phyloP scores from a whole-genome alignment of 805 yeast genomes.

The Sugiyamaella americana region DNA sequence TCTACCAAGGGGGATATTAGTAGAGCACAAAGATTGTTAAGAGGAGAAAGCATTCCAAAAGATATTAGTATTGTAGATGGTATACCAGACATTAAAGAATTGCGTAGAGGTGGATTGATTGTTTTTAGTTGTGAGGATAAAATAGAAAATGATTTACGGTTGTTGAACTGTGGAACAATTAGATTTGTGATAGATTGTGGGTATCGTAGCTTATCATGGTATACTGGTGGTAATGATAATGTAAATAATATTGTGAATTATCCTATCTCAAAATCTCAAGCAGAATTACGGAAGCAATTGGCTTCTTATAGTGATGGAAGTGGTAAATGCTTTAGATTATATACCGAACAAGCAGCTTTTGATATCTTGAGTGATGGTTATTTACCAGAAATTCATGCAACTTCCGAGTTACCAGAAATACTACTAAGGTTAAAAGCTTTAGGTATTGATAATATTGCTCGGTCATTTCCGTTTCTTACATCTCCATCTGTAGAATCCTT shows the following conservation, averaged over 20 bases:
- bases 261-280: constrained; percentile 55
- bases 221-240: constrained; percentile 52
- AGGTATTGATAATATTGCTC: constrained; percentile 49
- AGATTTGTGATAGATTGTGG: constrained; percentile 66
- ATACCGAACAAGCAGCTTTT: constrained; percentile 50
- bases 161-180: constrained; percentile 22
- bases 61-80: neutral
- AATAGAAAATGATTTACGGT: neutral
- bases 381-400: constrained; percentile 65
- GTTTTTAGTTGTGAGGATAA: neutral
- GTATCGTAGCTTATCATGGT: constrained; percentile 64
- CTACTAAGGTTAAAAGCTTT: constrained; percentile 61
- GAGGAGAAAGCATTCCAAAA: neutral
- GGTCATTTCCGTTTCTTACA: constrained; percentile 63
- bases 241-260: constrained; percentile 40
- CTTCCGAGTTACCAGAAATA: constrained; percentile 58
- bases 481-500: constrained; percentile 67
- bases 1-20: neutral
- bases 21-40: neutral
- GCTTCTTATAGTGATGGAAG: constrained; percentile 77
- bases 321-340: constrained; percentile 63
- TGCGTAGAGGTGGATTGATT: neutral
- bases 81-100: neutral
- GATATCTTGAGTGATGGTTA: constrained; percentile 26
- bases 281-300: constrained; percentile 34